These are phyloP conservation scores for Coemansia sp. DNA, from an alignment of 192 early-diverging fungal species.

Conservation along the genomic window DNA sequence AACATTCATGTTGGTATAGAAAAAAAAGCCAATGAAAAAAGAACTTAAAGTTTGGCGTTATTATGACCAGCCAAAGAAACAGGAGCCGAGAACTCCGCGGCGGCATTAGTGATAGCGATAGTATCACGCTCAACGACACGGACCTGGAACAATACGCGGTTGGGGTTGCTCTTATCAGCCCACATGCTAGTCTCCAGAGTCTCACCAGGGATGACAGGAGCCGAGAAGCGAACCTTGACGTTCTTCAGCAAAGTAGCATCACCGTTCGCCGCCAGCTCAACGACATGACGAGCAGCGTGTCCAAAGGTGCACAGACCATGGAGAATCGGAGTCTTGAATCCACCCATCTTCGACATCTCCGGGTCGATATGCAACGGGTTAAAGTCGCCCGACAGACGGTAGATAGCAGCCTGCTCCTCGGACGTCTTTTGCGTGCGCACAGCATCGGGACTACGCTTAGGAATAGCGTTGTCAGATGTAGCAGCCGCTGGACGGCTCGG, in stretches of 20 bases:
- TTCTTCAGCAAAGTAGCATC: constrained; percentile 69
- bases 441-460: constrained; percentile 84
- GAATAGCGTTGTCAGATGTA: constrained; percentile 77
- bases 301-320: constrained; percentile 97
- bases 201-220: constrained; percentile 94
- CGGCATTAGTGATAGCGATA: constrained; percentile 90
- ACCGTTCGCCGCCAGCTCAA: constrained; percentile 73
- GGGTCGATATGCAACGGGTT: constrained; percentile 99
- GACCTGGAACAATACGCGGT: constrained; percentile 92
- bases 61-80: constrained; percentile 18
- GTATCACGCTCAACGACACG: constrained; percentile 92
- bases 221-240: constrained; percentile 91
- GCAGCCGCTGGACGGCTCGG: constrained; percentile 71
- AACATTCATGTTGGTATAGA: background rate
- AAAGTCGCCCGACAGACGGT: constrained; percentile 93
- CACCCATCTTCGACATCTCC: constrained; percentile 88
- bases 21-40: background rate
- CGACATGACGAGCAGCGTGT: constrained; percentile 88
- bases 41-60: constrained; percentile 34
- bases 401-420: constrained; percentile 93
- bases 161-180: constrained; percentile 70
- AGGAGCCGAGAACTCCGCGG: constrained; percentile 71
- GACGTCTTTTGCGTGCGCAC: constrained; percentile 82
- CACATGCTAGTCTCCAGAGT: constrained; percentile 98
- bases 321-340: constrained; percentile 95